A percentile compares a stretch with the other conserved stretches of the same genome.
Evolutionary conservation across 2,329 filamentous ascomycete genomes (phyloP).

Genomic region (Colletotrichum sp.): DNA sequence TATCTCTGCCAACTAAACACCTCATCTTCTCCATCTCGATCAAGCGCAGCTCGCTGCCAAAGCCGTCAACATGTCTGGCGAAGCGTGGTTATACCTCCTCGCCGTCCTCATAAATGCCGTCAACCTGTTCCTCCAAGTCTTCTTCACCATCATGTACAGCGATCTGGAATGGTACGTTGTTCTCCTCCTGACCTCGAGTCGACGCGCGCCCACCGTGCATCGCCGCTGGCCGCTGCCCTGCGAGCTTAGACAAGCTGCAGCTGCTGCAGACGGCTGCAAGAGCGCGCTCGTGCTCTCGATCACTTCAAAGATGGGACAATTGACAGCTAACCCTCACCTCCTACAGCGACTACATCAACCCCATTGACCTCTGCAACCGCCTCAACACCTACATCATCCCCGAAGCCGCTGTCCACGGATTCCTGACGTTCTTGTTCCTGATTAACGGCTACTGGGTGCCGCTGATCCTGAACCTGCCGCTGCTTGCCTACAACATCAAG

Average conservation of each 20-base stretch:
- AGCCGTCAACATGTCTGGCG: conserved; percentile 78
- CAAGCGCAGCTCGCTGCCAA: conserved; percentile 2
- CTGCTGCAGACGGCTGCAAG: background rate
- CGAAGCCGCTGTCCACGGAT: conserved; percentile 95
- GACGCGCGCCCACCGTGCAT: background rate
- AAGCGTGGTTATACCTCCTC: conserved; percentile 98
- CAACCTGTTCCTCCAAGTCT: conserved; percentile 99
- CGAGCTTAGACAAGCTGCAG: background rate
- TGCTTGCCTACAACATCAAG: conserved; percentile 94
- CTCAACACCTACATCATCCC: conserved; percentile 99
- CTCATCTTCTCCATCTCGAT: background rate
- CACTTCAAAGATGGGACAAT: background rate
- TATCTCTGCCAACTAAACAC: background rate
- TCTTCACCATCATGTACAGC: conserved; percentile 99
- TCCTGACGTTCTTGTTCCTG: conserved; percentile 93
- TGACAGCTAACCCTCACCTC: conserved; percentile 30
- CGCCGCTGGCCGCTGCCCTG: background rate
- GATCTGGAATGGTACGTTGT: conserved; percentile 92
- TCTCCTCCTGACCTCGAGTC: background rate
- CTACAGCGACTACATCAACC: conserved; percentile 97
- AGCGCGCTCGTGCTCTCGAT: background rate
- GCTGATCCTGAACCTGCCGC: conserved; percentile 87
- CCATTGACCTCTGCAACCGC: conserved; percentile 99
- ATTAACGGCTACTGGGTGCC: conserved; percentile 99
- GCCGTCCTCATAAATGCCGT: conserved; percentile 99